Evolutionary conservation across 164 flowering plant species (phyloP), one percentile per base, ranked within the genome.

Genomic region (Magnolia sinica): DNA sequence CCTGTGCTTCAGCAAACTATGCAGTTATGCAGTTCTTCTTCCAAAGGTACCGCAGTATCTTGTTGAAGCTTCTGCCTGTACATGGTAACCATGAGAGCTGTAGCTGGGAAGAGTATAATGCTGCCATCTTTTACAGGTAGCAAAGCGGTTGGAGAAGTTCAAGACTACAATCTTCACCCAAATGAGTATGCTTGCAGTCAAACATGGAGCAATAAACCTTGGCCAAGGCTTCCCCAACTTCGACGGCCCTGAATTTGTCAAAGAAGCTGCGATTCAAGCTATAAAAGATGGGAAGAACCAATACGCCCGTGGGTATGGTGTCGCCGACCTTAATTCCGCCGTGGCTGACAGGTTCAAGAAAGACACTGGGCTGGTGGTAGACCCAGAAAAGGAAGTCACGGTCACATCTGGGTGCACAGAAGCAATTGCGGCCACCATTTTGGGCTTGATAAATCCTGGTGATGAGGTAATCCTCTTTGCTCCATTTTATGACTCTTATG

Each of bases 191-290:
- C 93, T 96, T 71, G 99, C 98, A 37, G 83, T 91, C 83, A 88
- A 96, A 80, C 92, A 94, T 82, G 96, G 96, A 76, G 98, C 98
- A 8, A 91, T 96, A 77, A 96, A 96, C 82, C 99, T 96, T 50
- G 99, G 98, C 29, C 98, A 96, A 77, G 97, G 98, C 27, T 96
- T 96, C 71, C 98, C 99, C 76, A 94, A 96, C 84, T 96, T 96
- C 79, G 99, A 94, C 73, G 99, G 98, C 31, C 99, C 99, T 29
- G 97, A 96, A 8, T 96, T 96, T 82, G 98, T 96, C 20, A 96
- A 96, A 82, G 97, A 94, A 73, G 98, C 99, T 37, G 99, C 99
- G 24, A 93, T 96, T 63, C 89, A 88, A 79, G 98, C 97, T 68
- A 91, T 96, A 64, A 87, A 70, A 76, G 96, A 91, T n/a, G 97